These are phyloP conservation scores for Metschnikowia henanensis DNA, from an alignment of 805 yeast species.

Conservation along the genomic window DNA sequence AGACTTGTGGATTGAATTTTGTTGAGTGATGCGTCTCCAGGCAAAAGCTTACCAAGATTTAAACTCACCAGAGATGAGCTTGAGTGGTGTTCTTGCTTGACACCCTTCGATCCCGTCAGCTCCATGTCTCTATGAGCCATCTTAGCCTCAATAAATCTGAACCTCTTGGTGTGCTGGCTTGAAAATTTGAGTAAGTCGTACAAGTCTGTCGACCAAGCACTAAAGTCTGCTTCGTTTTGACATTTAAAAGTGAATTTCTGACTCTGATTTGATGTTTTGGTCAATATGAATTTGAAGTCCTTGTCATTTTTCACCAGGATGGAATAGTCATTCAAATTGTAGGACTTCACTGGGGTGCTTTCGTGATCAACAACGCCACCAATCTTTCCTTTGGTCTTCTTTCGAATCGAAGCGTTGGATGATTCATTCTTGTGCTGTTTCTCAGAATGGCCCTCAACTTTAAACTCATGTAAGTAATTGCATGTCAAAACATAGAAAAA, in stretches of 20 bases:
- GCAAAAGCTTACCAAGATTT: constrained; percentile 17
- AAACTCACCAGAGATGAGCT: constrained; percentile 12
- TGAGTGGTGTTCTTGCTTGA: background rate
- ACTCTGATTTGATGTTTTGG: constrained; percentile 26
- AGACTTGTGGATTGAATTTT: constrained; percentile 20
- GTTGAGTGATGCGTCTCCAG: constrained; percentile 14
- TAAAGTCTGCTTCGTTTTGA: constrained; percentile 42
- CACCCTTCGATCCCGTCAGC: constrained; percentile 1
- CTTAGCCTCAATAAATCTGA: constrained; percentile 45
- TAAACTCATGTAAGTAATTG: constrained; percentile 45
- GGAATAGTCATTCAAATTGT: constrained; percentile 39
- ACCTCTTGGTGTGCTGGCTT: constrained; percentile 47
- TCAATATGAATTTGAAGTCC: constrained; percentile 34
- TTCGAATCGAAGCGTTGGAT: constrained; percentile 12
- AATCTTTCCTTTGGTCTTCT: constrained; percentile 31
- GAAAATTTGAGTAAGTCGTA: constrained; percentile 50
- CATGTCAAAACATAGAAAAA: constrained; percentile 41
- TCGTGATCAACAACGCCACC: constrained; percentile 43
- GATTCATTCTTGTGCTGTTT: constrained; percentile 10
- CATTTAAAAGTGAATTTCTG: constrained; percentile 46
- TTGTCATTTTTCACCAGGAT: constrained; percentile 34
- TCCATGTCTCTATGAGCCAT: constrained; percentile 24
- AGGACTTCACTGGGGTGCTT: constrained; percentile 40
- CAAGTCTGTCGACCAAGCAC: constrained; percentile 56
- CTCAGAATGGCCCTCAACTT: constrained; percentile 26